phyloP scores from a whole-genome alignment of 2,329 filamentous ascomycete species.

The Penicillium concentricum region DNA sequence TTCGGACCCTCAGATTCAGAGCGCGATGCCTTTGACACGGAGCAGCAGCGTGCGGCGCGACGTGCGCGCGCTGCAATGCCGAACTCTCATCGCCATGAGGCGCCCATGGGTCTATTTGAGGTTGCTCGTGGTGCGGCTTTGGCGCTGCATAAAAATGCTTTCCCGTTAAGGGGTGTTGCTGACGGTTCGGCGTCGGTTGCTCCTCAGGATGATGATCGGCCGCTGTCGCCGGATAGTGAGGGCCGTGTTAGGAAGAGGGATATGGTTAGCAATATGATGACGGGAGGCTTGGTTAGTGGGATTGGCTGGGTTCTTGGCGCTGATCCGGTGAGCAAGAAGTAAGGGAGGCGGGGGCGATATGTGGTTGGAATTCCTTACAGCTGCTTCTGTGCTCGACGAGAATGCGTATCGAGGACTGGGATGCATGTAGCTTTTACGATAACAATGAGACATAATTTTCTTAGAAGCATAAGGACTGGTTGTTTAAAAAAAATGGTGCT shows the following conservation, averaged over 20 bases:
- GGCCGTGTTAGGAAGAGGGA: slow-evolving; percentile 49
- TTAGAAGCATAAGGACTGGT: neutral
- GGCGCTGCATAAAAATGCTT: slow-evolving; percentile 50
- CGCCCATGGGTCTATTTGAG: slow-evolving; percentile 53
- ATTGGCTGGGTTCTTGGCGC: slow-evolving; percentile 65
- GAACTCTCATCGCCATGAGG: slow-evolving; percentile 40
- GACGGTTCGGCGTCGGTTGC: slow-evolving; percentile 3
- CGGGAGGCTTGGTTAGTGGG: slow-evolving; percentile 60
- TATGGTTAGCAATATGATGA: slow-evolving; percentile 63
- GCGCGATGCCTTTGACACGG: slow-evolving; percentile 47
- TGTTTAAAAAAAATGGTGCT: neutral
- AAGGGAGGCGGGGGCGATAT: neutral
- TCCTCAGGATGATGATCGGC: slow-evolving; percentile 10
- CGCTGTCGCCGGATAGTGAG: slow-evolving; percentile 24
- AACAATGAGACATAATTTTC: neutral
- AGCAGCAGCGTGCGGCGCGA: slow-evolving; percentile 38
- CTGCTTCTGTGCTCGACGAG: neutral
- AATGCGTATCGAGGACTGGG: neutral
- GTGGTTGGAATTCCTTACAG: neutral
- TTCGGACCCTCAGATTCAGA: slow-evolving; percentile 47
- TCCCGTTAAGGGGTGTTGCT: slow-evolving; percentile 38
- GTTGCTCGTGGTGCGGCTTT: slow-evolving; percentile 51
- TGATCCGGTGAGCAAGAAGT: slow-evolving; percentile 42
- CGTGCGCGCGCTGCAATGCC: slow-evolving; percentile 27
- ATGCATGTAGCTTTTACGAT: neutral